phyloP scores from a whole-genome alignment of 2,329 filamentous ascomycete species.

The Lecanicillium sp. region DNA sequence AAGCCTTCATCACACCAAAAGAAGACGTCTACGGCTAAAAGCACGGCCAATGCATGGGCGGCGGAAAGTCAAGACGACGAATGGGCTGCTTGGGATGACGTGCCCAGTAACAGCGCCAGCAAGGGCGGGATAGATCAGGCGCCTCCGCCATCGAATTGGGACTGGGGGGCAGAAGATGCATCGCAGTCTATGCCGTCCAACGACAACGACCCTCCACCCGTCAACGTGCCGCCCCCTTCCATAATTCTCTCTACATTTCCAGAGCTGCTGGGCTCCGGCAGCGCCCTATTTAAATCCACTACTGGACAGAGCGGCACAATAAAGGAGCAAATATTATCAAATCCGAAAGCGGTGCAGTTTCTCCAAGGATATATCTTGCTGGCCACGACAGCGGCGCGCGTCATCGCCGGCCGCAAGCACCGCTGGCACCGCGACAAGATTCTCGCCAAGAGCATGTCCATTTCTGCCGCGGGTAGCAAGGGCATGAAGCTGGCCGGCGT shows the following conservation, averaged over 20 bases:
- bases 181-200: conserved; percentile 12
- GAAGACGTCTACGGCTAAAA: conserved; percentile 8
- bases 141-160: conserved; percentile 31
- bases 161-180: conserved; percentile 38
- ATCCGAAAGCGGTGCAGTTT: conserved; percentile 55
- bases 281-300: conserved; percentile 59
- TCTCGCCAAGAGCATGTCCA: conserved; percentile 80
- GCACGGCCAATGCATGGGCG: conserved; percentile 1
- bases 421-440: conserved; percentile 89
- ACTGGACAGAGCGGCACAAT: conserved; percentile 48
- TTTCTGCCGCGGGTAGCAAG: conserved; percentile 67
- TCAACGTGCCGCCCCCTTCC: conserved; percentile 83
- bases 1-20: conserved; percentile 3
- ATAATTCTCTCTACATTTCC: conserved; percentile 73
- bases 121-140: conserved; percentile 11
- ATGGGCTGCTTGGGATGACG: conserved; percentile 46
- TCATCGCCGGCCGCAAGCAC: conserved; percentile 76
- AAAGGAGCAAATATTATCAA: conserved; percentile 56
- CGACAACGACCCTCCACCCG: conserved; percentile 54
- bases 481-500: conserved; percentile 89
- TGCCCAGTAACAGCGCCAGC: conserved; percentile 18
- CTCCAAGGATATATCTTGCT: conserved; percentile 57
- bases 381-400: conserved; percentile 62
- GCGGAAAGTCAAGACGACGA: conserved; percentile 29
- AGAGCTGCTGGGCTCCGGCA: conserved; percentile 58